Conservation (phyloP, 257 asterid genomes). For the Solanum etuberosum region DNA sequence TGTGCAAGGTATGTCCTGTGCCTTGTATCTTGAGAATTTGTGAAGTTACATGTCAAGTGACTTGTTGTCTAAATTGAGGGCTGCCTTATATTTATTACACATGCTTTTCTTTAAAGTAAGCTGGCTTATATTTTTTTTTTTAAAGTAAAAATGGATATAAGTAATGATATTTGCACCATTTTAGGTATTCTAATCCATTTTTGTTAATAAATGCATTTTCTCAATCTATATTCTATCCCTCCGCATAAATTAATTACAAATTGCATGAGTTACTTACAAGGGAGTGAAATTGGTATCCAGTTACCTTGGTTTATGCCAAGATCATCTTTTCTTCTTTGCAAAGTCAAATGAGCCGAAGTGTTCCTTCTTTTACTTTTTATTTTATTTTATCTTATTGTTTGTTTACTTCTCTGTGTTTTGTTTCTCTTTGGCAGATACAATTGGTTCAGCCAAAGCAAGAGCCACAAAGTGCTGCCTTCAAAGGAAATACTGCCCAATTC, state of each 20-base stretch:
- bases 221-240: background rate
- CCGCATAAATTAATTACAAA: background rate
- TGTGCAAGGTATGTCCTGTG: constrained; percentile 35
- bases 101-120: background rate
- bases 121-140: background rate
- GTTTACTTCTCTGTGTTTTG: background rate
- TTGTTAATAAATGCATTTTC: background rate
- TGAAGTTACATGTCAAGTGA: background rate
- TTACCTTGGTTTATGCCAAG: background rate
- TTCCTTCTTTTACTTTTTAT: background rate
- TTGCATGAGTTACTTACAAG: background rate
- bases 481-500: background rate
- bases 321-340: background rate
- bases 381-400: background rate
- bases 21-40: background rate
- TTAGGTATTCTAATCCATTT: background rate
- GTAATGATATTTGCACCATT: background rate
- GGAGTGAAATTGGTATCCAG: background rate
- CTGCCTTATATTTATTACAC: background rate
- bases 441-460: background rate
- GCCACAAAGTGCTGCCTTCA: background rate
- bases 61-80: background rate
- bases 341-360: background rate
- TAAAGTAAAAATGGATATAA: background rate
- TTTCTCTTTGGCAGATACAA: background rate